Base-by-base conservation (phyloP, 768 basidiomycete species). In the Chalciporus pseudorubinellus region DNA sequence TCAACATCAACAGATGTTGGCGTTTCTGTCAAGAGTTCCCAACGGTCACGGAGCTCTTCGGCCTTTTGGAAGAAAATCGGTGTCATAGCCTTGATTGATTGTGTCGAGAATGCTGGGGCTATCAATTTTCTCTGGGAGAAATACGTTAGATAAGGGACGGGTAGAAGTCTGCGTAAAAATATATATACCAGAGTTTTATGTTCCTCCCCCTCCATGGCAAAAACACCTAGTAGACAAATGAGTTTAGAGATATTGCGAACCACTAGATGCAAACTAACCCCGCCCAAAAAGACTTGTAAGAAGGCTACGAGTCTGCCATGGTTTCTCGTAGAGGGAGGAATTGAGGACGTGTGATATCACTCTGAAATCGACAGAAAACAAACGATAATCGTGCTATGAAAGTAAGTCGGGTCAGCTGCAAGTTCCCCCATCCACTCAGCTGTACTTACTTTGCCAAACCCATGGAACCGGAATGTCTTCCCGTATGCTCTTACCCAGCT, bases 381-480 rank as follows among this genome's bases (percentile, higher is more conserved):
- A 59, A 36, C 81, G 77, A 54, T 76, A 76, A 56, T 83, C 81
- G 52, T 78, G 74, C 78, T 81, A 50, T 5, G 42, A n/a, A 26
- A 28, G 10, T n/a, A 10, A 9, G 44, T 24, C 3, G 12, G 16
- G 44, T 46, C 22, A 53, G 22, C 29, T 8, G n/a, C 21, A 19
- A 28, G 44, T 53, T 24, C 24, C 24, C 24, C 29, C 10, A 31
- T 11, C 13, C 11, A 31, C 3, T 1, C 21, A 20, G 24, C 2
- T 26, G 31, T 21, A 42, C 63, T 41, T 52, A 79, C 80, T 61
- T 62, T 74, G 36, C 81, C 81, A 63, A 77, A 79, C 1, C 81
- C 81, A 56, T 83, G 76, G 49, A 80, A 79, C 38, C 76, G 64
- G 52, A 80, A 78, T 1, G 79, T 82, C 53, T 74, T 74, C 11